Evolutionary conservation across 2,329 filamentous ascomycete species (phyloP).

Genomic region (Botrytis aclada): DNA sequence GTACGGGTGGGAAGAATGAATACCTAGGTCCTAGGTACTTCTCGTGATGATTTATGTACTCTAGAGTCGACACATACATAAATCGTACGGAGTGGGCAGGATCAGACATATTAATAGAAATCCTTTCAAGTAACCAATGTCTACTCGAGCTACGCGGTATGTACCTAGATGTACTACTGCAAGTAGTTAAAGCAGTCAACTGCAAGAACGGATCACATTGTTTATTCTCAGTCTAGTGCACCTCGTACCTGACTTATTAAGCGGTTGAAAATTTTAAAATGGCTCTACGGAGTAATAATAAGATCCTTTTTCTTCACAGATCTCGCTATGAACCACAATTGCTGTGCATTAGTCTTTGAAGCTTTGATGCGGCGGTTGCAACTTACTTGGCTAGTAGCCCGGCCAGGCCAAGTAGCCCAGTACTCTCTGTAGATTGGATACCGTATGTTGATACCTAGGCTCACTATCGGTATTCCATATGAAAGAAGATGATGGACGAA

Average conservation of each 20-base stretch:
- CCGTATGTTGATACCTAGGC: not conserved
- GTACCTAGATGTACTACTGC: not conserved
- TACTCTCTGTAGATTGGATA: not conserved
- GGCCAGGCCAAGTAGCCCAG: not conserved
- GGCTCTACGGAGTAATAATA: not conserved
- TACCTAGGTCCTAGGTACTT: too few species aligned
- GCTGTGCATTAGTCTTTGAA: not conserved
- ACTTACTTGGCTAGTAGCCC: not conserved
- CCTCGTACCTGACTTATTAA: not conserved
- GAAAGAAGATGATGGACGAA: not conserved
- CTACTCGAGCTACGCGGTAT: not conserved
- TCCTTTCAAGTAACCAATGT: not conserved
- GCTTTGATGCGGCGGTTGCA: slow-evolving; percentile 4
- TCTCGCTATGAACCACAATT: slow-evolving; percentile 2
- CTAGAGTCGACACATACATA: not conserved
- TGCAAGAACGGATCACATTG: not conserved
- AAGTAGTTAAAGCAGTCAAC: not conserved
- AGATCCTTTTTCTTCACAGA: not conserved
- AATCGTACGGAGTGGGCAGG: not conserved
- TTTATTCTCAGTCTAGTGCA: not conserved
- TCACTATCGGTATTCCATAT: too few species aligned
- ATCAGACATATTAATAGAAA: not conserved
- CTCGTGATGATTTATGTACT: not conserved
- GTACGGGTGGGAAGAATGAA: not conserved
- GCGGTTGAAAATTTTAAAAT: not conserved